These are phyloP conservation scores for Heteromeles arbutifolia DNA, from an alignment of 306 rosid genomes.

Conservation along the genomic window DNA sequence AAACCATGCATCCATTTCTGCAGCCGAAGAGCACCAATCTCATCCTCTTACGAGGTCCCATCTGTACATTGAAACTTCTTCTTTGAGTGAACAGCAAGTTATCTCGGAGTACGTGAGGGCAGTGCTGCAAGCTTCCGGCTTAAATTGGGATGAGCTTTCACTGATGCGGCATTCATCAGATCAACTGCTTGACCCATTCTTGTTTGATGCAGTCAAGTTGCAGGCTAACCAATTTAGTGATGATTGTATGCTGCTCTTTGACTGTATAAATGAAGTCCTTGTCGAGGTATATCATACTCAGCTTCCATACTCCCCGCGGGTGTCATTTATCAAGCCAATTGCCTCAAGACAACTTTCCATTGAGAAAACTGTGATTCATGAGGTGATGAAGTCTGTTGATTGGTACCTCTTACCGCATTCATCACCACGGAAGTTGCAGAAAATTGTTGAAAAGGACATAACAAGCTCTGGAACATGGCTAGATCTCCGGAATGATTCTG, in stretches of 20 bases:
- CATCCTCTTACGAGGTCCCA: constrained; percentile 21
- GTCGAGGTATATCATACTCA: constrained; percentile 30
- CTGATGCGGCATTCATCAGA: constrained; percentile 27
- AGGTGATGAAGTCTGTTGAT: constrained; percentile 36
- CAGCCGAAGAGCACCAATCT: constrained; percentile 38
- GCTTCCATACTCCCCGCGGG: constrained; percentile 30
- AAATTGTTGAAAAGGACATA: constrained; percentile 44
- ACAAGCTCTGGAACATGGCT: constrained; percentile 47
- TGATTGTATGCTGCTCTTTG: constrained; percentile 32
- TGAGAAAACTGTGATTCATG: constrained; percentile 32
- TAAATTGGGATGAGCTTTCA: constrained; percentile 41
- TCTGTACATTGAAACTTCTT: constrained; percentile 10
- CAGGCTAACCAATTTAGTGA: constrained; percentile 24
- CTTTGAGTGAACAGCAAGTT: constrained; percentile 15
- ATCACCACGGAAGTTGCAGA: constrained; percentile 26
- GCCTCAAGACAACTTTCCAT: constrained; percentile 19
- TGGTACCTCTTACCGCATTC: constrained; percentile 22
- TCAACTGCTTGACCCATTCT: constrained; percentile 28
- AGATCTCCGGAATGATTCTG: constrained; percentile 27
- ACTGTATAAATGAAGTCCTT: constrained; percentile 47
- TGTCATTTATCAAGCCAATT: constrained; percentile 26
- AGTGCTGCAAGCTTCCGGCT: constrained; percentile 37
- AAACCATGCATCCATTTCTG: constrained; percentile 9
- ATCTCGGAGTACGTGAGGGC: constrained; percentile 26
- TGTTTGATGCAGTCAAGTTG: constrained; percentile 36